Evolutionary conservation across 306 rosid species (phyloP), one percentile per base, ranked within the genome.

Genomic region (Trichosanthes cucumerina): DNA sequence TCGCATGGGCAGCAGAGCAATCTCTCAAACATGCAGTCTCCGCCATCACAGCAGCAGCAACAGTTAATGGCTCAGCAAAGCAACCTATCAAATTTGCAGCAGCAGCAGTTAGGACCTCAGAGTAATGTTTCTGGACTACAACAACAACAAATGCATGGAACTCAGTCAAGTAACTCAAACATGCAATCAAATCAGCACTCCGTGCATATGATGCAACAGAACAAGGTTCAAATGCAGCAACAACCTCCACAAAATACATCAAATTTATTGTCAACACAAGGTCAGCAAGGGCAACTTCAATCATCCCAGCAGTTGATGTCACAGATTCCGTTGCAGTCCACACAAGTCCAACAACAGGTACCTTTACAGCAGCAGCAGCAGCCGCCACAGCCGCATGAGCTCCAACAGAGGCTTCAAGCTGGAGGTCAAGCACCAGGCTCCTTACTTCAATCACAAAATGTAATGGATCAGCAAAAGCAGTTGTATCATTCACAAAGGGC

Each of bases 391-490:
- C 23, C 19, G 15, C 89, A 92, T 38, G 98, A 93, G 72, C 81
- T 92, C 88, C 94, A 86, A 63, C 97, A 88, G 80, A 92, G 96
- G 84, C 84, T 92, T 72, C 98, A 90, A 78, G 84, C 82, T 60
- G 80, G 89, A 54, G 91, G 87, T 69, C 91, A 85, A 83, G 82
- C 75, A 13, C 38, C 96, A 7, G 88, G 88, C 64, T 78, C 97
- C 80, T 84, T 92, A 83, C 92, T 85, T 88, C 96, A 90, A 83
- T 84, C 89, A 53, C 93, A 83, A 80, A 90, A 84, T 76, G 88
- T 84, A 68, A 86, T 88, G 82, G 98, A 94, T 86, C 97, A 85
- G 64, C 96, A 86, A 80, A 92, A 92, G 79, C 96, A 89, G 58
- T 50, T 89, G 58, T 89, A 89, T 85, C 97, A 91, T 83, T 24